Percentiles rank a stretch among this genome's conserved stretches.
These are phyloP conservation scores for Huntiella decipiens DNA, from an alignment of 2,329 filamentous ascomycete species.

Conservation along the genomic window DNA sequence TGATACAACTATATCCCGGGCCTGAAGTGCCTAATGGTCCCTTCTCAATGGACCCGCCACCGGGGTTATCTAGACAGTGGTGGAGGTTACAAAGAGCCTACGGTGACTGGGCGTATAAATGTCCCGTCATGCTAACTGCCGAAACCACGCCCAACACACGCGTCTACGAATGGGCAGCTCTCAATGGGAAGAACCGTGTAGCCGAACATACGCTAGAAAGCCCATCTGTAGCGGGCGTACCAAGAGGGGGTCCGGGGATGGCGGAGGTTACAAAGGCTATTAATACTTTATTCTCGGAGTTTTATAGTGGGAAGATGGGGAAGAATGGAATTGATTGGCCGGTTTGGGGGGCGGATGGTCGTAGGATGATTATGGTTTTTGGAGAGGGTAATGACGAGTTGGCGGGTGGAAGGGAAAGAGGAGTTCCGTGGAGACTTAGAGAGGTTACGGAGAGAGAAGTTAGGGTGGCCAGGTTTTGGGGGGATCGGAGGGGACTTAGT, in stretches of 20 bases:
- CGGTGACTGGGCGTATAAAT: constrained; percentile 45
- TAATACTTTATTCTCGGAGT: constrained; percentile 24
- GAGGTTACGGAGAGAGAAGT: constrained; percentile 25
- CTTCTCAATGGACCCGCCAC: constrained; percentile 22
- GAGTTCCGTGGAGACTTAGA: constrained; percentile 25
- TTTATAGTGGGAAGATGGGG: constrained; percentile 14
- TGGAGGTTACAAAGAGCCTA: constrained; percentile 40
- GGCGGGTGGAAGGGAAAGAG: constrained; percentile 20
- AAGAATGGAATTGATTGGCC: constrained; percentile 22
- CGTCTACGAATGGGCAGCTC: constrained; percentile 41
- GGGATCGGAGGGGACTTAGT: constrained; percentile 30
- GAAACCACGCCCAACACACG: constrained; percentile 24
- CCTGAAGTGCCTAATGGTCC: constrained; percentile 23
- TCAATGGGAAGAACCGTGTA: neutral
- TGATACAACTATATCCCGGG: constrained; percentile 45
- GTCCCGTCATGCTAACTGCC: constrained; percentile 42
- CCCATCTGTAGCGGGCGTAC: neutral
- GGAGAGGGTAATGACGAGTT: constrained; percentile 40
- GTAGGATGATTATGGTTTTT: constrained; percentile 32
- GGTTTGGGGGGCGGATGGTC: constrained; percentile 16
- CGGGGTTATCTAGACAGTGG: constrained; percentile 32
- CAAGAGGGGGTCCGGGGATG: constrained; percentile 19
- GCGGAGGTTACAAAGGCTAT: constrained; percentile 22
- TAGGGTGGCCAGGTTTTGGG: constrained; percentile 41
- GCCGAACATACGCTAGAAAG: neutral